Base-by-base conservation (phyloP, 805 yeast species). In the Candida piceae region DNA sequence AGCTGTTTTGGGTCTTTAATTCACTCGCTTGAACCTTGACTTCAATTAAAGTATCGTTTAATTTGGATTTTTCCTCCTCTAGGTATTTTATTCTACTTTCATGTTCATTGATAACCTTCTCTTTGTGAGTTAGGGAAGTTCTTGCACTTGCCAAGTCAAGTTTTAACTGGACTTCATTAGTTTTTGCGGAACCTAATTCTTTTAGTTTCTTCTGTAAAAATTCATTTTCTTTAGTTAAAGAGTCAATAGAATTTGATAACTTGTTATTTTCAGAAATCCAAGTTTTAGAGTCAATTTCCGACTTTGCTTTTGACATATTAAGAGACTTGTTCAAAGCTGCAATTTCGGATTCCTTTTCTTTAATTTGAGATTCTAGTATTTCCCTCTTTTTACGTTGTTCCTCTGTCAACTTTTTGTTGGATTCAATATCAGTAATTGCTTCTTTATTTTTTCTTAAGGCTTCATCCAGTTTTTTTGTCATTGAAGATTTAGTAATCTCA, bases 91-190 rank as follows among this genome's bases (percentile, higher is more conserved):
- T 49, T 32, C 59, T 57, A 12, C 50, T 51, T 33, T 66, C 65
- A 19, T 56, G 57, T 30, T 69, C 74, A 9, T 44, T 48, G 16
- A 72, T 51, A 25, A 54, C 56, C 39, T 63, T 62, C 29, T 72
- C 76, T 38, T 72, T 74, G 38, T 69, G 70, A 1, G 61, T 50
- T 4, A 74, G 45, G 4, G 74, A 63, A 0, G 74, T 52, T 36
- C 67, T 67, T 18, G 69, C 51, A 4, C 75, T 64, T 1, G 73
- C 69, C 19, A 74, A 52, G 41, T 75, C 79, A 18, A 72, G 50
- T 45, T 74, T 74, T 34, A 68, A 51, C 5, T 74, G 62, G 6
- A 71, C 61, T 22, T 70, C 78, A 20, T 58, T 58, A 34, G 62
- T 52, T 20, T 45, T 51, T n/a, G 67, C 53, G 15, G 63, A 67